Conservation (phyloP, 805 yeast genomes). For the Wickerhamomyces subpelliculosus region DNA sequence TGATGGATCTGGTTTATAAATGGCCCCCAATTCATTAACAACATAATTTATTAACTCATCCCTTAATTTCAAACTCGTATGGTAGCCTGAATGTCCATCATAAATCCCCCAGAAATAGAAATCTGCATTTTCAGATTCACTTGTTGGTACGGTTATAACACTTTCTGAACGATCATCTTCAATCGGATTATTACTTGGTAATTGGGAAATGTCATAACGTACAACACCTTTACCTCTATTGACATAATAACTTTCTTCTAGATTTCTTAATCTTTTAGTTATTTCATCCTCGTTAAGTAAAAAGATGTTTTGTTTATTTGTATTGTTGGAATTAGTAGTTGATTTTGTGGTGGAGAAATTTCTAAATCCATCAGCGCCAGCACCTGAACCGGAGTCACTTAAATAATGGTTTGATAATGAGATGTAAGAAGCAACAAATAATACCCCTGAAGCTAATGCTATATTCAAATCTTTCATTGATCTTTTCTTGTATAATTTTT, state of each 20-base stretch:
- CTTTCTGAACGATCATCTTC: conserved; percentile 92
- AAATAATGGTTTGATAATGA: conserved; percentile 18
- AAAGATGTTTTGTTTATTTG: conserved; percentile 47
- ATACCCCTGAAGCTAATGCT: conserved; percentile 22
- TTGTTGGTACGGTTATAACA: conserved; percentile 61
- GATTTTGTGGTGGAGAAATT: conserved; percentile 18
- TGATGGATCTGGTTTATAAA: conserved; percentile 48
- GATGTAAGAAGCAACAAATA: conserved; percentile 22
- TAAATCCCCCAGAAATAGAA: conserved; percentile 94
- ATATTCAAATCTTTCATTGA: conserved; percentile 15
- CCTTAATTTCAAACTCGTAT: conserved; percentile 79
- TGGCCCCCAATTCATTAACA: conserved; percentile 65
- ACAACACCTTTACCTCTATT: conserved; percentile 82
- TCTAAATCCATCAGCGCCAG: conserved; percentile 12
- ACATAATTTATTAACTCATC: conserved; percentile 73
- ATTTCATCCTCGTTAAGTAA: conserved; percentile 66
- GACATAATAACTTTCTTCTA: conserved; percentile 74
- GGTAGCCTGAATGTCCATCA: conserved; percentile 98
- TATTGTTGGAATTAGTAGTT: conserved; percentile 1
- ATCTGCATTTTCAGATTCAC: conserved; percentile 46
- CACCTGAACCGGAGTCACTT: conserved; percentile 16
- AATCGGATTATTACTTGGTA: conserved; percentile 87
- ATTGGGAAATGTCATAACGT: conserved; percentile 83
- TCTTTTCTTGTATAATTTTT: conserved; percentile 1
- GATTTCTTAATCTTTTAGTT: conserved; percentile 55